Base-by-base conservation (phyloP, 352 stramenopile species). In the Phytophthora syringae region DNA sequence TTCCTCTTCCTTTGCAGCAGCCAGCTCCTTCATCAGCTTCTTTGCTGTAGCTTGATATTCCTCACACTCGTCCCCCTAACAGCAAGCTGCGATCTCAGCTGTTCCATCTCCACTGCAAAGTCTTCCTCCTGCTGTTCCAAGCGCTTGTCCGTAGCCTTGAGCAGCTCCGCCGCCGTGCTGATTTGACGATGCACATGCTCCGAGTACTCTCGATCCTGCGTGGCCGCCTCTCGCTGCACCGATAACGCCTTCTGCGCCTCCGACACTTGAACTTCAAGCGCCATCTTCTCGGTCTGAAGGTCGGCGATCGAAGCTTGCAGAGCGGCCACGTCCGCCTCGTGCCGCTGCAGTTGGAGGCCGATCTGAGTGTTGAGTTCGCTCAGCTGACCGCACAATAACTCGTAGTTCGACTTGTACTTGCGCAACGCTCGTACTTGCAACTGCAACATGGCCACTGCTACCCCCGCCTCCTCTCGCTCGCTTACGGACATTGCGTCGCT, bases 391-490 rank as follows among this genome's bases (percentile, higher is more conserved):
- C 84, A 93, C 32, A 92, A 66, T 42, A 90, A 58, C 57, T 93
- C 80, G 64, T 93, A 93, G 76, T 89, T 93, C 66, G 51, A 40
- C 45, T 90, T 93, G 70, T 93, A 93, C 60, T 88, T 88, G 34
- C 80, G 70, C 44, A 93, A 70, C 16, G 77, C 64, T 1, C 69
- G 73, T 52, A 89, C 70, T 34, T 87, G 73, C 36, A 89, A 66
- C 32, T 81, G 74, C 27, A 90, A 40, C 21, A 75, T 51, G 7
- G 56, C 40, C 0, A 75, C 18, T 0, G 22, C 44, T n/a, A 25
- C 30, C 34, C 72, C 50, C 9, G 36, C 24, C 28, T 77, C 36
- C 20, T 70, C 48, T 39, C 22, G 36, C 12, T 70, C 67, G 0
- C 40, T 30, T 1, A 21, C 5, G 15, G 27, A 47, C 40, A 54